Percentiles rank a stretch among this genome's conserved stretches.
These are phyloP conservation scores for Trametes versicolor DNA, from an alignment of 1,284 basidiomycete genomes.

Conservation along the genomic window DNA sequence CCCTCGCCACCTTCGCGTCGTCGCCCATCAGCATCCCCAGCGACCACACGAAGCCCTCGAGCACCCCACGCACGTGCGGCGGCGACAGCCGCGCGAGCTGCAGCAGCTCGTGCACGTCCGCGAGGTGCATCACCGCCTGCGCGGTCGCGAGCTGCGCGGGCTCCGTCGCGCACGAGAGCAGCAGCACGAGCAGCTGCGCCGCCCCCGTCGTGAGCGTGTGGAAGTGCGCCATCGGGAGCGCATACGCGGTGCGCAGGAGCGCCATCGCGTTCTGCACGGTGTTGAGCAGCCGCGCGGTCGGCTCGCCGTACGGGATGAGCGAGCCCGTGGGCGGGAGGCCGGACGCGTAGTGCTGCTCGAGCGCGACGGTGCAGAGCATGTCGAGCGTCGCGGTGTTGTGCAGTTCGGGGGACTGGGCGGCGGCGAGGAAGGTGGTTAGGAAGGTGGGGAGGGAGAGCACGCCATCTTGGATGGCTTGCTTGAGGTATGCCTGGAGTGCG, in stretches of 20 bases:
- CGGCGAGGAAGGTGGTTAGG: slow-evolving; percentile 61
- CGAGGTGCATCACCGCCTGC: slow-evolving; percentile 64
- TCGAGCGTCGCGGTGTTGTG: slow-evolving; percentile 72
- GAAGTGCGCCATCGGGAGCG: slow-evolving; percentile 66
- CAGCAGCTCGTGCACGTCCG: slow-evolving; percentile 65
- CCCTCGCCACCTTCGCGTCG: slow-evolving; percentile 69
- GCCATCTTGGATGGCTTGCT: slow-evolving; percentile 62
- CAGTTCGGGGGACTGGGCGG: slow-evolving; percentile 55
- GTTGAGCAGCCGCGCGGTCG: slow-evolving; percentile 57
- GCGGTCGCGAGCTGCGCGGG: slow-evolving; percentile 66
- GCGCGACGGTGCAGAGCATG: slow-evolving; percentile 69
- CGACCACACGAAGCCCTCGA: slow-evolving; percentile 69
- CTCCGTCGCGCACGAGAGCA: slow-evolving; percentile 67
- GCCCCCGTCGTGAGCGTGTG: slow-evolving; percentile 68
- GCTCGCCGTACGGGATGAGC: slow-evolving; percentile 58
- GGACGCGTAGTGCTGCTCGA: slow-evolving; percentile 69
- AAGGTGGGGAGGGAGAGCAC: slow-evolving; percentile 67
- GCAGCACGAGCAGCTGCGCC: slow-evolving; percentile 66
- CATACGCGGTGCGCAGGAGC: slow-evolving; percentile 64
- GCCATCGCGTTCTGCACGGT: slow-evolving; percentile 68
- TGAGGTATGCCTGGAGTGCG: slow-evolving; percentile 68
- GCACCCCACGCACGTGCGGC: slow-evolving; percentile 57
- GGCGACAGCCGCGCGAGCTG: slow-evolving; percentile 58
- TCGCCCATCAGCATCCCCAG: slow-evolving; percentile 70
- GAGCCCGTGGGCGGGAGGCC: slow-evolving; percentile 62